Evolutionary conservation across 192 early-diverging fungal genomes (phyloP).

Genomic region (Dissophora globulifera): DNA sequence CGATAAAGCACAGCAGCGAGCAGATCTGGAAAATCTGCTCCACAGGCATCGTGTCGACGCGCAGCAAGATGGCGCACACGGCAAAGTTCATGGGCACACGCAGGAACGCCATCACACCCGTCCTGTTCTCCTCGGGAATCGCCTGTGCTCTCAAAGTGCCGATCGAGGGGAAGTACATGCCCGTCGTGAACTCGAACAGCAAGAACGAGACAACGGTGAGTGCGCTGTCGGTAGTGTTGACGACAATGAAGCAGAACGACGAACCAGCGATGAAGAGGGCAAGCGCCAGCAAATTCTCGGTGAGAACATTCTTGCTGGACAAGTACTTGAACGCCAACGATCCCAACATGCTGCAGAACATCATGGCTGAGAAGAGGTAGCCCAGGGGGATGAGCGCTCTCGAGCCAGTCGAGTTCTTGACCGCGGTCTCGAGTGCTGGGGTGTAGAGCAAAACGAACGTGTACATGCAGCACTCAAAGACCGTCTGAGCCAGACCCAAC

Average conservation of each 20-base stretch:
- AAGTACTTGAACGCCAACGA: constrained; percentile 58
- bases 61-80: constrained; percentile 60
- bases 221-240: constrained; percentile 20
- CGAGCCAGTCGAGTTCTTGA: constrained; percentile 15
- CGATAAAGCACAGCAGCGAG: constrained; percentile 56
- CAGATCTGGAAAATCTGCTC: constrained; percentile 64
- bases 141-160: constrained; percentile 59
- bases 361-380: constrained; percentile 64
- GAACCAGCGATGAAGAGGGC: constrained; percentile 53
- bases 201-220: constrained; percentile 55
- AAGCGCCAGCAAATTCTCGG: constrained; percentile 40
- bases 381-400: constrained; percentile 54
- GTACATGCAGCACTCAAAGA: constrained; percentile 75
- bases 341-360: constrained; percentile 66
- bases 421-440: constrained; percentile 60
- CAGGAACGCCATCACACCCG: constrained; percentile 67
- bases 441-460: constrained; percentile 70
- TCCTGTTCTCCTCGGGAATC: constrained; percentile 67
- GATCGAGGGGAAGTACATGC: constrained; percentile 66
- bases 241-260: constrained; percentile 54
- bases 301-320: constrained; percentile 19
- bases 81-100: constrained; percentile 73
- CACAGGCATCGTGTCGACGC: constrained; percentile 52
- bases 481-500: constrained; percentile 66
- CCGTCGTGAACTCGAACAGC: constrained; percentile 66